Base-by-base conservation (phyloP, 1,284 basidiomycete genomes). In the Spongispora temasekensis region DNA sequence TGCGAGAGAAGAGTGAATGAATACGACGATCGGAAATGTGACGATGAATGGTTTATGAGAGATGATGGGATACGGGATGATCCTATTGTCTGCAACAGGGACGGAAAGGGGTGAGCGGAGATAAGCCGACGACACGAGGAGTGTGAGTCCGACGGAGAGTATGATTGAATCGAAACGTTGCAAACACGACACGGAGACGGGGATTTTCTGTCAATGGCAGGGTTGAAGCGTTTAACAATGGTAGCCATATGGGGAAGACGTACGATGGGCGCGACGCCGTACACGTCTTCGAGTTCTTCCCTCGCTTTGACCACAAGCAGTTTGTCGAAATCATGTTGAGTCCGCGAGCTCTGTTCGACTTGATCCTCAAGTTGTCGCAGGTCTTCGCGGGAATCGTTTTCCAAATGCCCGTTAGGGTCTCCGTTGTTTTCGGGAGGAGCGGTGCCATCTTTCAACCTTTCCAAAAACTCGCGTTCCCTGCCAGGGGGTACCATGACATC, bases 271-370 rank as follows among this genome's bases (percentile, higher is more conserved):
- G 91, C 87, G 28, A 88, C 71, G 1, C 91, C 90, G 68, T 90
- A 92, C 4, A 91, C 78, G 52, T 86, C 84, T 69, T 92, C 90
- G 52, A 93, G 74, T 59, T 92, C 91, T 68, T 90, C 87, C 46
- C 90, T 77, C 30, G 79, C 79, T 66, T 86, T 87, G 56, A 90
- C 68, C 8, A 80, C 76, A 40, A 90, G 74, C 35, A 92, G 73
- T 68, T 83, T 76, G 52, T 90, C 86, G 34, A 91, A 76, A 68
- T 91, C 87, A 40, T 79, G 75, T 61, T 89, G 85, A 34, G 89
- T 79, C 61, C 83, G 79, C 56, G 21, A 72, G 54, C 23, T 25
- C 40, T 62, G 53, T 32, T 46, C 35, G 3, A 6, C 21, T 58
- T 65, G 71, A 25, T 64, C 67, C 56, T 76, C 73, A 9, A 68